Conservation (phyloP, 1,139 yeast genomes). For the Lodderomyces theae region DNA sequence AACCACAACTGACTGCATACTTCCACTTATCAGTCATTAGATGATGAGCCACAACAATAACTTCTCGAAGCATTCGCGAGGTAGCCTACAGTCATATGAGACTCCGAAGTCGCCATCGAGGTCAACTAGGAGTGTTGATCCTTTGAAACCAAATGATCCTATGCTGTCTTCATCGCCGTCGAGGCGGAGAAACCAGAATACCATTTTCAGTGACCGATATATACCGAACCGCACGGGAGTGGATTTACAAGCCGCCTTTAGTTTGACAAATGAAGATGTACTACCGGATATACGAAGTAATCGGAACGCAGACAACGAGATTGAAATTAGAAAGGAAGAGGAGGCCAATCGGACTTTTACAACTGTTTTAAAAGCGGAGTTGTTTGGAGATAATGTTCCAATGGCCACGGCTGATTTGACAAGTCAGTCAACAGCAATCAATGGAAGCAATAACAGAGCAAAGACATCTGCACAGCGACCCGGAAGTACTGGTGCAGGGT, state of each 20-base stretch:
- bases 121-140: conserved; percentile 35
- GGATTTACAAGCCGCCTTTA: conserved; percentile 84
- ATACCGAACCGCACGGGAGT: conserved; percentile 85
- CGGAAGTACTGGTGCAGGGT: conserved; percentile 2
- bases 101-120: conserved; percentile 44
- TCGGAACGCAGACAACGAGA: conserved; percentile 49
- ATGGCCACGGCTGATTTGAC: conserved; percentile 43
- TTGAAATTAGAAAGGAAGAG: conserved; percentile 65
- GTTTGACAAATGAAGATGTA: conserved; percentile 52
- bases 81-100: conserved; percentile 20
- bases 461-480: conserved; percentile 7
- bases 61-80: background rate
- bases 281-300: conserved; percentile 34
- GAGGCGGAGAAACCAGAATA: conserved; percentile 37
- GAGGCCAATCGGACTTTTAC: conserved; percentile 89
- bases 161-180: conserved; percentile 41
- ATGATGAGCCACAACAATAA: background rate
- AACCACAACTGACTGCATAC: no score
- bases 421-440: conserved; percentile 4
- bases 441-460: conserved; percentile 7
- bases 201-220: conserved; percentile 73
- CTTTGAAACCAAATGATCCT: conserved; percentile 27
- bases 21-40: no score
- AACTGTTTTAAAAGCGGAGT: conserved; percentile 80
- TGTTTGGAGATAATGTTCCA: conserved; percentile 85